phyloP scores from a whole-genome alignment of 371 early-diverging fungal genomes.

The Parasitella parasitica region DNA sequence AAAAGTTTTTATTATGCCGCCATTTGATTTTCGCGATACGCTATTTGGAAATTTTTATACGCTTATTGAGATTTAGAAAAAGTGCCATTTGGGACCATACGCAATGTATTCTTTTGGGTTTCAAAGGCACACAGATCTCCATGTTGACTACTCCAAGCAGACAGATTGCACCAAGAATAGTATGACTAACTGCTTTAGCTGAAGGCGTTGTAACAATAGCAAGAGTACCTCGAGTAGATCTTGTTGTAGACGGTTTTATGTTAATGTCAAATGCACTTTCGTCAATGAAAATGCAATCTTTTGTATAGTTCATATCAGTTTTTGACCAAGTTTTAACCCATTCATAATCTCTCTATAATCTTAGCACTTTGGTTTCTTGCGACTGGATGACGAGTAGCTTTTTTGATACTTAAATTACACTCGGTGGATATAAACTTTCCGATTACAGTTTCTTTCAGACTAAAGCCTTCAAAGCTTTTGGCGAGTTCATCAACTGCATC shows the following conservation, averaged over 20 bases:
- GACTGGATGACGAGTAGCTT: background rate
- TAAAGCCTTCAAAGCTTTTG: background rate
- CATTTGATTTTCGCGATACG: too few relatives aligned
- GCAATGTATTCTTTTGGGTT: slow-evolving; percentile 7
- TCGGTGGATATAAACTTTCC: slow-evolving; percentile 3
- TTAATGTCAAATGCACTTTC: slow-evolving; percentile 5
- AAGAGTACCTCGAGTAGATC: slow-evolving; percentile 8
- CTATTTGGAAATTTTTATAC: too few relatives aligned
- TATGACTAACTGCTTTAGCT: background rate
- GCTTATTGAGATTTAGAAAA: too few relatives aligned
- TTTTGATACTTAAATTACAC: slow-evolving; percentile 3
- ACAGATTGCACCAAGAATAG: slow-evolving; percentile 1
- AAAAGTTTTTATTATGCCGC: too few relatives aligned
- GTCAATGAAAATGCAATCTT: background rate
- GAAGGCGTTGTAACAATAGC: slow-evolving; percentile 6
- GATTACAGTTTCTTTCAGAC: background rate
- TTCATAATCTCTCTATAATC: slow-evolving; percentile 6
- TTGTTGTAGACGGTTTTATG: slow-evolving; percentile 9
- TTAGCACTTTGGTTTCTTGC: slow-evolving; percentile 10
- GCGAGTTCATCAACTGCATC: background rate
- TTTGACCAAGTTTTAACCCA: slow-evolving; percentile 7
- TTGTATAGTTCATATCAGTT: slow-evolving; percentile 3
- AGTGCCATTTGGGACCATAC: too few relatives aligned
- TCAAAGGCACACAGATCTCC: background rate
- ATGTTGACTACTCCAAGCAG: slow-evolving; percentile 9